Percentiles rank a stretch among this genome's conserved stretches.
These are phyloP conservation scores for Beauveria rudraprayagi DNA, from an alignment of 2,329 filamentous ascomycete genomes.

Conservation along the genomic window DNA sequence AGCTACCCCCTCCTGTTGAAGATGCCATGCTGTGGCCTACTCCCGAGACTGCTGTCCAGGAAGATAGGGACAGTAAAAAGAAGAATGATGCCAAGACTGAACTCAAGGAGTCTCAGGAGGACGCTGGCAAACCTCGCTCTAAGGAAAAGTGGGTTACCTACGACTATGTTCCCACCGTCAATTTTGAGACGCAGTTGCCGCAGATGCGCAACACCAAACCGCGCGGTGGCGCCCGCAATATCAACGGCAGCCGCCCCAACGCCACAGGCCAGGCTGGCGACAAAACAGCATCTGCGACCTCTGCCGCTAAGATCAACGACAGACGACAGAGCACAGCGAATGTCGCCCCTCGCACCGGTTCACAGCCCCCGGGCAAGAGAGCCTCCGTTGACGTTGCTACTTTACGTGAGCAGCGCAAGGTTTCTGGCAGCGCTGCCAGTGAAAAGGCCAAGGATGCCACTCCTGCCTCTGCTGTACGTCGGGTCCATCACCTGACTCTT, in stretches of 20 bases:
- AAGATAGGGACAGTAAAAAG: slow-evolving; percentile 64
- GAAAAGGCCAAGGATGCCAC: slow-evolving; percentile 36
- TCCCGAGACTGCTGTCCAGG: slow-evolving; percentile 63
- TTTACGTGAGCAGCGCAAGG: slow-evolving; percentile 40
- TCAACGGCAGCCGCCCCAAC: slow-evolving; percentile 30
- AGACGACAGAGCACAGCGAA: slow-evolving; percentile 29
- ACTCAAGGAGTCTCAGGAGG: slow-evolving; percentile 43
- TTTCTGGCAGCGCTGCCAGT: slow-evolving; percentile 22
- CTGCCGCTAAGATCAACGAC: slow-evolving; percentile 24
- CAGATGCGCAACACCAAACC: slow-evolving; percentile 41
- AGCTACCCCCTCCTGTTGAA: slow-evolving; percentile 54
- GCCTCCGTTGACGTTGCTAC: slow-evolving; percentile 32
- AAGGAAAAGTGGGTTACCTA: slow-evolving; percentile 85
- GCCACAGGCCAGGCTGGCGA: slow-evolving; percentile 28
- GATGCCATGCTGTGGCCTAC: slow-evolving; percentile 86
- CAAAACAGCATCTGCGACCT: slow-evolving; percentile 27
- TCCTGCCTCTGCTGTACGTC: slow-evolving; percentile 33
- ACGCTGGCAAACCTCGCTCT: slow-evolving; percentile 42
- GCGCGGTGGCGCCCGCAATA: slow-evolving; percentile 40
- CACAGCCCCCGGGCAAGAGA: slow-evolving; percentile 36
- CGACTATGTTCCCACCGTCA: slow-evolving; percentile 73
- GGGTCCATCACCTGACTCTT: not conserved
- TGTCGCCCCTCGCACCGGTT: slow-evolving; percentile 26
- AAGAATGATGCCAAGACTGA: slow-evolving; percentile 53
- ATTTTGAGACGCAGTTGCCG: slow-evolving; percentile 76